Base-by-base conservation (phyloP, 2,329 filamentous ascomycete species). In the Pyrenophora graminea region DNA sequence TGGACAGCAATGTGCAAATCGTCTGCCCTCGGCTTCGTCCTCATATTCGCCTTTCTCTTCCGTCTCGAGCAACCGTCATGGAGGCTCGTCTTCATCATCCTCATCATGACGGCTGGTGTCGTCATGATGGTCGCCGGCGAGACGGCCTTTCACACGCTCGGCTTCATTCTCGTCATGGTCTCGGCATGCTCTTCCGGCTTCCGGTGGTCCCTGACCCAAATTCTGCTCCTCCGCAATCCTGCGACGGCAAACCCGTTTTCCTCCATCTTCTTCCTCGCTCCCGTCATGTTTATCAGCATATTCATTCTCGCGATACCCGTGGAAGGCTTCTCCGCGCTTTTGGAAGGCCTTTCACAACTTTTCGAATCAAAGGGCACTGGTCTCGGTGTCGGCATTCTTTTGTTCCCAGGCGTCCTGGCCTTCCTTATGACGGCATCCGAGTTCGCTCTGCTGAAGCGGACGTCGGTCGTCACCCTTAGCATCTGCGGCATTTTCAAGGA, bases 401-500 rank as follows among this genome's bases (percentile, higher is more conserved):
- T 99, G 2, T 97, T 97, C 74, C 94, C 94, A 0, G 94, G 94
- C 15, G 81, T 85, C 32, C 87, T 99, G 45, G 94, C 94, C 2
- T 99, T 99, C 72, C 83, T 91, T 56, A 99, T 99, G 94, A 97
- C 95, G 15, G 86, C 91, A 0, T 92, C 90, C 46, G 94, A 99
- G 75, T 99, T 97, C 71, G 93, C 94, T 45, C 83, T 99, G 55
- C 83, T 99, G 61, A 89, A 97, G 78, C 90, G 94, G 40, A 97
- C 93, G 0, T 95, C 90, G 1, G 94, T 99, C 45, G 94, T 99
- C 44, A 97, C 94, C 0, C 82, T 99, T 39, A 95, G 89, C 44
- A 97, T 99, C 63, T 96, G 92, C 56, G 94, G 94, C 55, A 97
- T 99, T 56, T 97, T 99, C 81, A 99, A 99, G 73, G 94, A 99